Evolutionary conservation across 2,329 filamentous ascomycete species (phyloP).

Genomic region (Verruconis gallopava): DNA sequence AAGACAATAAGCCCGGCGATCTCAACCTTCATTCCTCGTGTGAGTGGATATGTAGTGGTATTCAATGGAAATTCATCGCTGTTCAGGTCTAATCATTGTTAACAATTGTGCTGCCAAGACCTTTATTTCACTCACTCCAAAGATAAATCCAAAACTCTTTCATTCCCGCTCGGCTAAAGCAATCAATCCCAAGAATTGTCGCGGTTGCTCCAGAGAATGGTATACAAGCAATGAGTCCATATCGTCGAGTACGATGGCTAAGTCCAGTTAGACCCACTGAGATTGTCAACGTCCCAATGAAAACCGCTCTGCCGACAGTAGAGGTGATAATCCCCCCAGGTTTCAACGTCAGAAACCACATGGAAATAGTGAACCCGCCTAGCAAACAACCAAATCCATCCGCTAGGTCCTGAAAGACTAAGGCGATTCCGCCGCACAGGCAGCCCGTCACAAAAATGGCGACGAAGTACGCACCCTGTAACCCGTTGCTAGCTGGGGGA

Average conservation of each 20-base stretch:
- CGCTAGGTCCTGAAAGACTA: conserved; percentile 73
- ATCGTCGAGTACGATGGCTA: conserved; percentile 62
- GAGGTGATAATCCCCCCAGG: conserved; percentile 60
- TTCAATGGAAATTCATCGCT: conserved; percentile 64
- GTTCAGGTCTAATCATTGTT: conserved; percentile 47
- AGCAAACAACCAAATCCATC: conserved; percentile 77
- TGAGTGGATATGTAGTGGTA: conserved; percentile 70
- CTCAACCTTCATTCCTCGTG: conserved; percentile 75
- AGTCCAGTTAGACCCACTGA: conserved; percentile 56
- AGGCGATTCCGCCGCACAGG: conserved; percentile 58
- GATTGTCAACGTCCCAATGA: conserved; percentile 61
- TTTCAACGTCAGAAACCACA: conserved; percentile 78
- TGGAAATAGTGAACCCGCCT: conserved; percentile 71
- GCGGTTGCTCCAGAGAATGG: conserved; percentile 73
- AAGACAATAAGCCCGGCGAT: conserved; percentile 66
- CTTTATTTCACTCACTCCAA: conserved; percentile 46
- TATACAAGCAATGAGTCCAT: conserved; percentile 62
- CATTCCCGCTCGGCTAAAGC: conserved; percentile 74
- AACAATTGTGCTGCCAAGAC: conserved; percentile 1
- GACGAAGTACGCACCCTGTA: conserved; percentile 80
- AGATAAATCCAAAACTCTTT: conserved; percentile 96
- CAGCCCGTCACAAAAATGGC: conserved; percentile 61
- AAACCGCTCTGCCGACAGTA: conserved; percentile 51
- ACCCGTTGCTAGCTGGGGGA: conserved; percentile 56
- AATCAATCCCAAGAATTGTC: conserved; percentile 75